Evolutionary conservation across 164 flowering plant species (phyloP).

Genomic region (Buxus sempervirens): DNA sequence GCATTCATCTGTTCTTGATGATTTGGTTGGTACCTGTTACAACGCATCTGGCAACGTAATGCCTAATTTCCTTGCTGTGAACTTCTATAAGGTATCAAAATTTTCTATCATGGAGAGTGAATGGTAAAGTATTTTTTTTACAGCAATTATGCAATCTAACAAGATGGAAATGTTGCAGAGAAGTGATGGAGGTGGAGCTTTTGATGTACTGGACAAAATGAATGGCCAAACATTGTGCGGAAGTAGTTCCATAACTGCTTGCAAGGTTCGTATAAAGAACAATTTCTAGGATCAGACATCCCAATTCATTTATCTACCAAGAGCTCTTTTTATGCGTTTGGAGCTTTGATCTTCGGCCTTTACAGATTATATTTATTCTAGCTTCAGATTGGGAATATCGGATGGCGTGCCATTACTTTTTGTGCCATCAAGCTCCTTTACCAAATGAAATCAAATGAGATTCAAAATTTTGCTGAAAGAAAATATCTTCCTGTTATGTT

Average conservation of each 20-base stretch:
- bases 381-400: too few relatives aligned
- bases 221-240: constrained; percentile 87
- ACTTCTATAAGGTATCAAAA: constrained; percentile 86
- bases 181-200: constrained; percentile 93
- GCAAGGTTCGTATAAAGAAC: constrained; percentile 42
- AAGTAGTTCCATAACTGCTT: constrained; percentile 64
- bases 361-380: too few relatives aligned
- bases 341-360: not conserved
- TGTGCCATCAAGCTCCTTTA: too few relatives aligned
- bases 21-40: constrained; percentile 75
- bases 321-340: not conserved
- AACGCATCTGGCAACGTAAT: constrained; percentile 72
- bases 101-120: not conserved
- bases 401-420: too few relatives aligned
- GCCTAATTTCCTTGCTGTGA: constrained; percentile 94
- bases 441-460: too few relatives aligned
- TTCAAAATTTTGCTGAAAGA: too few relatives aligned
- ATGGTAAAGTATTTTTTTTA: not conserved
- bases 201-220: constrained; percentile 77
- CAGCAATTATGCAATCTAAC: constrained; percentile 17
- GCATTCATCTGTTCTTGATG: constrained; percentile 71
- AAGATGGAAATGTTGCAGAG: constrained; percentile 53
- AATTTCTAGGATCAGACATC: not conserved
- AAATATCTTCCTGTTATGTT: too few relatives aligned
- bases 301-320: not conserved